phyloP scores from a whole-genome alignment of 441 rosid species.

The Oxalis stricta region DNA sequence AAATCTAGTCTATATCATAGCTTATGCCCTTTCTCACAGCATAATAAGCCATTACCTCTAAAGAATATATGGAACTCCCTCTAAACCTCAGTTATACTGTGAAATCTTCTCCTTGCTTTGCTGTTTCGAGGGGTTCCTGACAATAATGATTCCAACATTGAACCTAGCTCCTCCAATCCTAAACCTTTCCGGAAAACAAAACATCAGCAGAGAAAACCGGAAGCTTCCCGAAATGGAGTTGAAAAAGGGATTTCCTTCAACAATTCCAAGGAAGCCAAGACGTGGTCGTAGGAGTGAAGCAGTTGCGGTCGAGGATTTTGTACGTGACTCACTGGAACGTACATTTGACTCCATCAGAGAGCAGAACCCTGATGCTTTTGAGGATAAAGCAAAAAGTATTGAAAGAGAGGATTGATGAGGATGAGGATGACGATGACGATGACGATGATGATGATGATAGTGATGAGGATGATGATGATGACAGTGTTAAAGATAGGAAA shows the following conservation, averaged over 20 bases:
- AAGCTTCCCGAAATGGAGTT: slow-evolving; percentile 10
- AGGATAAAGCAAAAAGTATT: slow-evolving; percentile 30
- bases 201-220: slow-evolving; percentile 6
- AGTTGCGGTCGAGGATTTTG: slow-evolving; percentile 64
- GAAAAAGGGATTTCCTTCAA: slow-evolving; percentile 24
- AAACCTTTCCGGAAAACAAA: slow-evolving; percentile 12
- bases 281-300: slow-evolving; percentile 78
- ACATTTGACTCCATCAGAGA: slow-evolving; percentile 51
- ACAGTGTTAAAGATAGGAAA: slow-evolving; percentile 10
- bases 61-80: too few relatives aligned
- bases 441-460: slow-evolving; percentile 22
- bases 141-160: slow-evolving; percentile 27
- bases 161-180: slow-evolving; percentile 12
- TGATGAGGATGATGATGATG: background rate
- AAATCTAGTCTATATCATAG: too few relatives aligned
- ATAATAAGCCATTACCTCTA: too few relatives aligned
- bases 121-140: slow-evolving; percentile 32
- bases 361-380: slow-evolving; percentile 38
- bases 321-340: slow-evolving; percentile 45
- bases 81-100: background rate
- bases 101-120: slow-evolving; percentile 14
- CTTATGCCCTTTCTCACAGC: too few relatives aligned
- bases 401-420: slow-evolving; percentile 34
- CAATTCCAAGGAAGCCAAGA: slow-evolving; percentile 39
- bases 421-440: slow-evolving; percentile 15